Evolutionary conservation across 306 rosid genomes (phyloP).

Genomic region (Lathyrus oleraceus): DNA sequence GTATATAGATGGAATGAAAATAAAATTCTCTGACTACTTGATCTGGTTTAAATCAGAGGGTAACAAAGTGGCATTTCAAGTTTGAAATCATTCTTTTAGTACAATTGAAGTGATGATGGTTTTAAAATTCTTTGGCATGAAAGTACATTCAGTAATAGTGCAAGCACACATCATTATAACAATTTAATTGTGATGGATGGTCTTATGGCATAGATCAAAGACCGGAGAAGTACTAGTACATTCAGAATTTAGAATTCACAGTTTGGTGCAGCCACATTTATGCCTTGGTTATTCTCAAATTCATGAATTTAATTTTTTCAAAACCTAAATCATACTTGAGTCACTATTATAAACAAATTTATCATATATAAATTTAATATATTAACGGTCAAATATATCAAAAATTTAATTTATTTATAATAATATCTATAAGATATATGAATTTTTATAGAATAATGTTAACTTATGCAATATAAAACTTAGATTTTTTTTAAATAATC

Average conservation of each 20-base stretch:
- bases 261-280: neutral
- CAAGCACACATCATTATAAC: neutral
- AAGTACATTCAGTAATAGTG: neutral
- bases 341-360: too few species aligned
- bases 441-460: too few species aligned
- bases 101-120: neutral
- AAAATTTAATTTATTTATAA: too few species aligned
- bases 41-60: neutral
- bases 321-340: too few species aligned
- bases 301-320: too few species aligned
- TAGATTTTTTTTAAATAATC: too few species aligned
- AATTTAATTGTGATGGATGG: neutral
- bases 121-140: constrained; percentile 8
- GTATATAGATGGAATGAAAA: neutral
- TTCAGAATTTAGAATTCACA: neutral
- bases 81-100: neutral
- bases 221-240: neutral
- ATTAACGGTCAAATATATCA: too few species aligned
- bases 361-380: too few species aligned
- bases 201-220: neutral
- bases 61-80: constrained; percentile 1
- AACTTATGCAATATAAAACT: too few species aligned
- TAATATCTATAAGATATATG: too few species aligned
- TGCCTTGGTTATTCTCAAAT: too few species aligned
- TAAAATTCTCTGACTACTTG: neutral